Conservation (phyloP, 768 basidiomycete genomes). For the Mycena vulgaris region DNA sequence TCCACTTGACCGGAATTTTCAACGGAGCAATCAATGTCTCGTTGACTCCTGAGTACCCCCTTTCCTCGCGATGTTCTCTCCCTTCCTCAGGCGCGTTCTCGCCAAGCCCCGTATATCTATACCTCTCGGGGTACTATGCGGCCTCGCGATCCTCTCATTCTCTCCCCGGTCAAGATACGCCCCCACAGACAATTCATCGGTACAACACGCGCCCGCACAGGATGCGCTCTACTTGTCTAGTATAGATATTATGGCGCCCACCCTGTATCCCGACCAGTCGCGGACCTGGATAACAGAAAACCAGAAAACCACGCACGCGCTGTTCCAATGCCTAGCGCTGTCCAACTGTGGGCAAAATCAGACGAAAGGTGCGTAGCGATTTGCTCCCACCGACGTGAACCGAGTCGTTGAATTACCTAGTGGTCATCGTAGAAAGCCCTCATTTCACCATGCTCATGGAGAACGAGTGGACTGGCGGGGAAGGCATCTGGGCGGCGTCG, state of each 20-base stretch:
- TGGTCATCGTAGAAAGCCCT: slow-evolving; percentile 48
- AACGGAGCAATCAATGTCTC: background rate
- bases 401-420: slow-evolving; percentile 5
- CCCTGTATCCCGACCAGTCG: slow-evolving; percentile 3
- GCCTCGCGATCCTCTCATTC: background rate
- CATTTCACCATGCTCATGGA: slow-evolving; percentile 46
- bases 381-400: background rate
- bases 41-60: background rate
- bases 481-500: slow-evolving; percentile 50
- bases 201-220: no score
- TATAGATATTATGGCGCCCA: slow-evolving; percentile 22
- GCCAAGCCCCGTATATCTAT: background rate
- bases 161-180: no score
- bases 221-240: background rate
- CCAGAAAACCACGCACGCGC: background rate
- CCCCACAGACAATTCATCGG: no score
- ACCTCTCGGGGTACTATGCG: background rate
- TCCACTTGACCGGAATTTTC: no score
- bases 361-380: slow-evolving; percentile 37
- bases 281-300: slow-evolving; percentile 21
- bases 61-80: background rate
- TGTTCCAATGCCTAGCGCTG: slow-evolving; percentile 44
- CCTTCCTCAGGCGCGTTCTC: background rate
- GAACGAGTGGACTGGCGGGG: slow-evolving; percentile 45
- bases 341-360: slow-evolving; percentile 51